phyloP scores from a whole-genome alignment of 495 filamentous ascomycete genomes.

The Neurospora sp. region DNA sequence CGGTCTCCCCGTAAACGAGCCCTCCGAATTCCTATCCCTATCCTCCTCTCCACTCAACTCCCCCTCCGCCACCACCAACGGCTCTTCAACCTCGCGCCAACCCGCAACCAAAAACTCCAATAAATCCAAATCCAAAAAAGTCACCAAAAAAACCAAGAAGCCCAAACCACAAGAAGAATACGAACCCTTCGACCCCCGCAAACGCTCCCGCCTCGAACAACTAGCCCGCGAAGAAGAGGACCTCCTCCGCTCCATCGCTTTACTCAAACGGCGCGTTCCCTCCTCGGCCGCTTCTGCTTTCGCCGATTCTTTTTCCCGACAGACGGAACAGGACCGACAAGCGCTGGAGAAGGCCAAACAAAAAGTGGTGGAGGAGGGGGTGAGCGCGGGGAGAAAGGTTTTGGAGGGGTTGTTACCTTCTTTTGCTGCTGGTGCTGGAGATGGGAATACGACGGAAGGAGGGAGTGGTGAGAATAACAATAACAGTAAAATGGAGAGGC shows the following conservation, averaged over 20 bases:
- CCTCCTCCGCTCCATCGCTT: slow-evolving; percentile 61
- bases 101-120: background rate
- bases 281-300: slow-evolving; percentile 45
- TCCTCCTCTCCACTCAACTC: slow-evolving; percentile 1
- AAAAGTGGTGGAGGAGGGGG: slow-evolving; percentile 8
- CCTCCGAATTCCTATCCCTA: slow-evolving; percentile 38
- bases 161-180: slow-evolving; percentile 44
- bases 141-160: slow-evolving; percentile 1
- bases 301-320: slow-evolving; percentile 35
- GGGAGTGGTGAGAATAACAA: no score
- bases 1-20: slow-evolving; percentile 46
- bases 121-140: slow-evolving; percentile 15
- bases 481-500: slow-evolving; percentile 25
- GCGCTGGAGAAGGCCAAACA: slow-evolving; percentile 24
- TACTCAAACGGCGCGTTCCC: slow-evolving; percentile 61
- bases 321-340: slow-evolving; percentile 40
- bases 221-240: slow-evolving; percentile 63
- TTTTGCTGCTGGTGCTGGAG: background rate
- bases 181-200: slow-evolving; percentile 65
- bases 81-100: background rate
- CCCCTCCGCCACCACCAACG: slow-evolving; percentile 24
- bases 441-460: background rate
- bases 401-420: slow-evolving; percentile 14
- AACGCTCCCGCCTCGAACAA: slow-evolving; percentile 55
- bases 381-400: slow-evolving; percentile 12